Evolutionary conservation across 345 rosid species (phyloP).

Genomic region (Eucalyptus brandiana): DNA sequence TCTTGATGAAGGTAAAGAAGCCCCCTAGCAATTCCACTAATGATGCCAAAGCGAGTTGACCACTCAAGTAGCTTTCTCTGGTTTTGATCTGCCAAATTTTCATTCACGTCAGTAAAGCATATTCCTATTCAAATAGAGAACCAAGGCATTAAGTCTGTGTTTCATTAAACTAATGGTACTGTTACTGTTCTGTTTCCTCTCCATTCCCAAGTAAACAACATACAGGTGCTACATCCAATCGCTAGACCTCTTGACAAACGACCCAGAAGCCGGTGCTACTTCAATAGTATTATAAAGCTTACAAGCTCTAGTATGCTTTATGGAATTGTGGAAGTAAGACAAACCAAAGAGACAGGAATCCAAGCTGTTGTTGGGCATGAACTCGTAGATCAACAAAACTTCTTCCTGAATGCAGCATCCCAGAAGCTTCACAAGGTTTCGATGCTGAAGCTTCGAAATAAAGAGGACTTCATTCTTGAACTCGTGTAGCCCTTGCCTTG

Average conservation of each 20-base stretch:
- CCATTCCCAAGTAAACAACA: background rate
- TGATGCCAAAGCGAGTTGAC: conserved; percentile 14
- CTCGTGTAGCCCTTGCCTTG: conserved; percentile 29
- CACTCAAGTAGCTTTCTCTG: conserved; percentile 6
- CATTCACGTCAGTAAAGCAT: background rate
- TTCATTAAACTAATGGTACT: background rate
- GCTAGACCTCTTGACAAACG: background rate
- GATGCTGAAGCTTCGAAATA: conserved; percentile 35
- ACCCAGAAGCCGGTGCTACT: background rate
- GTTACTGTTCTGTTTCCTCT: background rate
- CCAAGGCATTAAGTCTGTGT: background rate
- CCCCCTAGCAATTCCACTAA: conserved; percentile 19
- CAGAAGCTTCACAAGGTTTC: conserved; percentile 31
- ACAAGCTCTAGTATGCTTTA: background rate
- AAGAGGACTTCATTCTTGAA: conserved; percentile 26
- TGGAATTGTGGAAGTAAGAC: background rate
- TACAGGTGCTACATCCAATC: background rate
- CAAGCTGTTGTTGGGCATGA: conserved; percentile 15
- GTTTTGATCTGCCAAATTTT: conserved; percentile 3
- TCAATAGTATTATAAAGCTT: background rate
- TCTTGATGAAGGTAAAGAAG: conserved; percentile 29
- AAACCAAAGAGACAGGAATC: conserved; percentile 17
- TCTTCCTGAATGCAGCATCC: conserved; percentile 13
- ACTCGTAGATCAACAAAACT: conserved; percentile 8
- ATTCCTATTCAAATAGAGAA: background rate